Evolutionary conservation across 1,284 basidiomycete species (phyloP), one percentile per base, ranked within the genome.

Genomic region (Volvariella volvacea): DNA sequence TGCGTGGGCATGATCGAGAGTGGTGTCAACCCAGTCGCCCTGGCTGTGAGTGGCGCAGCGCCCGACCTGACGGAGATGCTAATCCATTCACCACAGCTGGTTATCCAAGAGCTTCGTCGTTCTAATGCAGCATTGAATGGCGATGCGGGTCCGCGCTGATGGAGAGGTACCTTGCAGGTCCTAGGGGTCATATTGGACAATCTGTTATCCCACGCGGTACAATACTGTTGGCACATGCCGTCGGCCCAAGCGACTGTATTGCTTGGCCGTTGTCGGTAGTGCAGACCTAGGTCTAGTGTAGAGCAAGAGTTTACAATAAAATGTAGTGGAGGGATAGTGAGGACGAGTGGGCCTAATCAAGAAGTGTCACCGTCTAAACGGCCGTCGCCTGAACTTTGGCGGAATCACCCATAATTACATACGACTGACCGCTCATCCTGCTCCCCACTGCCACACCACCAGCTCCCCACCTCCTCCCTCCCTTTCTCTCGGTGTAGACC

Each of bases 1-100:
- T 92, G 88, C 57, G 77, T 91, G 14, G 75, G 79, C 47, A 79
- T 92, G 77, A 87, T 92, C 55, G 89, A 92, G 60, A 81, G 78
- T 50, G 89, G 89, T 4, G 85, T 86, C 33, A 90, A 89, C 55
- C 85, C 89, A 3, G 88, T 91, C 55, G 89, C 89, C 2, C 70
- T 92, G 41, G 89, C 89, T 52, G 89, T 92, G 57, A 50, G 82
- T 74, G 22, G 43, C 36, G 22, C 41, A 41, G 25, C 30, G 31
- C 25, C 41, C 25, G 20, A 36, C 22, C 33, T 41, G n/a, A n/a
- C 6, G 8, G 34, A 31, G 19, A 36, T 43, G 38, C 45, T 32
- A 12, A 45, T 31, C 22, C 34, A 37, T 32, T 46, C 25, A 22
- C 9, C 41, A 15, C 54, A 88, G 86, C 81, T 81, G 32, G 84